A percentile compares a stretch with the other conserved stretches of the same genome.
These are phyloP conservation scores for Apophysomyces trapeziformis DNA, from an alignment of 371 early-diverging fungal species.

Conservation along the genomic window DNA sequence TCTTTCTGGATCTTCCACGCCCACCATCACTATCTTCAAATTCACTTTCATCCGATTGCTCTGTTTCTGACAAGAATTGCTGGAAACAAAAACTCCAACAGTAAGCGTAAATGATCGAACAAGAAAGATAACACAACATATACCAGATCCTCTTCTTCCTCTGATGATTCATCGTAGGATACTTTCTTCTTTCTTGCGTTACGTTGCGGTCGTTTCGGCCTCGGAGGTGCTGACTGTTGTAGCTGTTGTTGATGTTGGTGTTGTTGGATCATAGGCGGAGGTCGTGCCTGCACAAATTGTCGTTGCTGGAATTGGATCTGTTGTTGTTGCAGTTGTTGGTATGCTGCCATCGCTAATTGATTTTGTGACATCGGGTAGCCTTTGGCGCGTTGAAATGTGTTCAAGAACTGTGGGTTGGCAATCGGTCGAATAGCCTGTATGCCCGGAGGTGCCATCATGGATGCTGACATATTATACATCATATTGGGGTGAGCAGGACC, in stretches of 20 bases:
- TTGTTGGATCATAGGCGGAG: constrained; percentile 10
- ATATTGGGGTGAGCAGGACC: constrained; percentile 24
- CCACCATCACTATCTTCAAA: constrained; percentile 31
- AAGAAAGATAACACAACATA: background rate
- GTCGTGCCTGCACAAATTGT: constrained; percentile 10
- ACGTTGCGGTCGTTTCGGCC: constrained; percentile 39
- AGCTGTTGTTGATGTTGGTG: constrained; percentile 23
- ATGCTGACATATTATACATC: constrained; percentile 28
- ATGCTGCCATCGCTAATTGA: constrained; percentile 12
- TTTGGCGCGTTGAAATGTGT: constrained; percentile 25
- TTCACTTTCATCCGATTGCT: constrained; percentile 31
- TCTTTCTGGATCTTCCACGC: constrained; percentile 18
- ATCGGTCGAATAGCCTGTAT: constrained; percentile 23
- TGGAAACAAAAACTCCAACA: constrained; percentile 18
- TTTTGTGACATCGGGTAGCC: constrained; percentile 22
- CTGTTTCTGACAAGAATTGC: constrained; percentile 37
- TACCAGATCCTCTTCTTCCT: constrained; percentile 47
- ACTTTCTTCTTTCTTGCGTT: constrained; percentile 43
- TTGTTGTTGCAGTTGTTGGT: constrained; percentile 12
- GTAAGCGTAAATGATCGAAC: background rate
- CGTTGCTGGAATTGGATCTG: constrained; percentile 9
- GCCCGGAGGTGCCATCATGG: constrained; percentile 27
- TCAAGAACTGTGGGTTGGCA: constrained; percentile 30
- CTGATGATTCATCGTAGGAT: constrained; percentile 48
- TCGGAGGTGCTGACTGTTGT: constrained; percentile 32